These are phyloP conservation scores for Clitopilus hobsonii DNA, from an alignment of 768 basidiomycete species.

Conservation along the genomic window DNA sequence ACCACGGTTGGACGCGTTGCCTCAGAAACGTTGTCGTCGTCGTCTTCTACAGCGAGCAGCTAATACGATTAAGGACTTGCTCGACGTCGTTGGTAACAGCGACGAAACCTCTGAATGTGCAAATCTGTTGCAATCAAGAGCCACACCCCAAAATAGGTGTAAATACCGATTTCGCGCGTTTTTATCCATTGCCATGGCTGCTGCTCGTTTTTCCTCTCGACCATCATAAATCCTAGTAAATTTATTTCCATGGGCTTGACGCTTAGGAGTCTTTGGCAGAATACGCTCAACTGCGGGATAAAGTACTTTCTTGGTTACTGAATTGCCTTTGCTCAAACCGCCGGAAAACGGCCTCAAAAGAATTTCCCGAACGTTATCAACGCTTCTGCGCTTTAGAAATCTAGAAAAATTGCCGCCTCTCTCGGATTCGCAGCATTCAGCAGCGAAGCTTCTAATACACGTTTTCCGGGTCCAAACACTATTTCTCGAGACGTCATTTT, in stretches of 20 bases:
- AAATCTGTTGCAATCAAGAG: slow-evolving; percentile 33
- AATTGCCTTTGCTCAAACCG: not conserved
- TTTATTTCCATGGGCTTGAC: too few species aligned
- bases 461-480: not conserved
- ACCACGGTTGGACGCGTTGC: slow-evolving; percentile 12
- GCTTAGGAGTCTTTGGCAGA: not conserved
- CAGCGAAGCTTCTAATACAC: not conserved
- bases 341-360: slow-evolving; percentile 5
- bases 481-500: not conserved
- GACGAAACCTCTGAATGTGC: slow-evolving; percentile 16
- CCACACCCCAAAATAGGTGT: slow-evolving; percentile 29
- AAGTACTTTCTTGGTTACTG: not conserved
- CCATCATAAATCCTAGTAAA: too few species aligned
- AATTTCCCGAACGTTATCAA: slow-evolving; percentile 6
- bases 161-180: slow-evolving; percentile 19
- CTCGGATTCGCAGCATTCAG: not conserved
- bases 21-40: slow-evolving; percentile 8
- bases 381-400: too few species aligned
- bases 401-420: not conserved
- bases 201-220: not conserved
- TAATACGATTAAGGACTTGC: not conserved
- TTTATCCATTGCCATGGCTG: not conserved
- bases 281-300: not conserved
- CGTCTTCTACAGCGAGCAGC: slow-evolving; percentile 10
- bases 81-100: slow-evolving; percentile 26